Conservation (phyloP, 1,284 basidiomycete genomes). For the Nidula niveotomentosa region DNA sequence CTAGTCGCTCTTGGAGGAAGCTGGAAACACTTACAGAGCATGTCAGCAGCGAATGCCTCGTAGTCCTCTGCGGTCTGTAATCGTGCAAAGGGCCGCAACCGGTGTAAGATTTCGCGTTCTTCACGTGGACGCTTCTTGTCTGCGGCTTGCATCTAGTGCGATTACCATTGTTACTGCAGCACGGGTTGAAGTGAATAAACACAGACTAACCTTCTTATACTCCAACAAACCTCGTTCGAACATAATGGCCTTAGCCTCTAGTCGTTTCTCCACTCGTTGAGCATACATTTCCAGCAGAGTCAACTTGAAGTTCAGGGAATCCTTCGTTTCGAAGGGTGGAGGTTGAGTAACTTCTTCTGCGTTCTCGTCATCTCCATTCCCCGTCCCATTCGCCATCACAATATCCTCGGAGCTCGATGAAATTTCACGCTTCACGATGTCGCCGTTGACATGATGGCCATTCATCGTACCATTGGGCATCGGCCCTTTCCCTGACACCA, state of each 20-base stretch:
- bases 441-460: constrained; percentile 44
- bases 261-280: constrained; percentile 87
- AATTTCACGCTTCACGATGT: constrained; percentile 32
- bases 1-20: constrained; percentile 2
- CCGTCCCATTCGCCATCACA: constrained; percentile 36
- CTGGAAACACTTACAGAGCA: constrained; percentile 67
- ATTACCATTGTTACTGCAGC: no score
- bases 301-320: constrained; percentile 91
- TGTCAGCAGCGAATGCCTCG: constrained; percentile 85
- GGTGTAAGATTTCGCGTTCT: constrained; percentile 88
- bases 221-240: constrained; percentile 92
- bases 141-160: constrained; percentile 84
- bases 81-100: constrained; percentile 90
- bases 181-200: no score
- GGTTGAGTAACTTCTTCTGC: constrained; percentile 73
- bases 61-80: constrained; percentile 93
- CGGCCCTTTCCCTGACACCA: constrained; percentile 32
- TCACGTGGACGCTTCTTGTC: constrained; percentile 93
- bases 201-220: constrained; percentile 80
- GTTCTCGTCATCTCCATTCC: constrained; percentile 45
- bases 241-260: constrained; percentile 88
- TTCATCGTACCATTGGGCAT: constrained; percentile 50
- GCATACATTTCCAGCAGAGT: constrained; percentile 92
- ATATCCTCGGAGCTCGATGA: constrained; percentile 50
- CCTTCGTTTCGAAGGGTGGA: constrained; percentile 79